Evolutionary conservation across 2,329 filamentous ascomycete genomes (phyloP).

Genomic region (Colletotrichum shisoi): DNA sequence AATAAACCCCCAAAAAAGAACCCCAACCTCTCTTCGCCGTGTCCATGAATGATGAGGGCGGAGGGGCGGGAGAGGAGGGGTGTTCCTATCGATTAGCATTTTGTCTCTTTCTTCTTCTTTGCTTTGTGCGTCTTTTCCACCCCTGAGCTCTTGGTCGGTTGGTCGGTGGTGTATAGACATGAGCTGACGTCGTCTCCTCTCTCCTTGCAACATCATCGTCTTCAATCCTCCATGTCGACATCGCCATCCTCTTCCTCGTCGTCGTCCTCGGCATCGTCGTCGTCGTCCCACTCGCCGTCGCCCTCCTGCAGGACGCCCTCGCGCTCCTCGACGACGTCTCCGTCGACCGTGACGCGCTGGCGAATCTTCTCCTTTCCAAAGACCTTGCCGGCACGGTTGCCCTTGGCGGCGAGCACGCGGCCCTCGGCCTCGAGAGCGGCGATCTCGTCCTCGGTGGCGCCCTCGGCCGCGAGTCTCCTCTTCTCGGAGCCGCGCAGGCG

Average conservation of each 20-base stretch:
- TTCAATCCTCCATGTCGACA: slow-evolving; percentile 48
- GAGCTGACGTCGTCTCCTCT: neutral
- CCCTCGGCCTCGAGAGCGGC: slow-evolving; percentile 55
- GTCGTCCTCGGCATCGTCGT: slow-evolving; percentile 41
- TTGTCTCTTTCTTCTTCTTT: slow-evolving; percentile 19
- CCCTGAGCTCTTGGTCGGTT: neutral
- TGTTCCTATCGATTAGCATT: slow-evolving; percentile 32
- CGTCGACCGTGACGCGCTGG: slow-evolving; percentile 51
- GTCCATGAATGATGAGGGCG: neutral
- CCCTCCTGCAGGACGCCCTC: slow-evolving; percentile 40
- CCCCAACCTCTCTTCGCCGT: neutral
- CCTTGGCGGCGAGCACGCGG: slow-evolving; percentile 42
- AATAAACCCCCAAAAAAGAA: slow-evolving; percentile 11
- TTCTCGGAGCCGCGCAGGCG: slow-evolving; percentile 71
- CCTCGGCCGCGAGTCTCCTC: slow-evolving; percentile 62
- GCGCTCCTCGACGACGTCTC: slow-evolving; percentile 47
- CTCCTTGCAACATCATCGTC: neutral
- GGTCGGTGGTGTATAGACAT: slow-evolving; percentile 1
- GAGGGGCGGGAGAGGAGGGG: neutral
- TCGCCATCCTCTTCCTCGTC: slow-evolving; percentile 44
- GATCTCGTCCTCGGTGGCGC: slow-evolving; percentile 57
- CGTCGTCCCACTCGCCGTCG: slow-evolving; percentile 38
- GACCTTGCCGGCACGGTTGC: slow-evolving; percentile 47
- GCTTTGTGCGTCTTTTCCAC: neutral
- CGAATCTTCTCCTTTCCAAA: slow-evolving; percentile 56